phyloP scores from a whole-genome alignment of 805 yeast species.

The Cyberlindnera misumaiensis region DNA sequence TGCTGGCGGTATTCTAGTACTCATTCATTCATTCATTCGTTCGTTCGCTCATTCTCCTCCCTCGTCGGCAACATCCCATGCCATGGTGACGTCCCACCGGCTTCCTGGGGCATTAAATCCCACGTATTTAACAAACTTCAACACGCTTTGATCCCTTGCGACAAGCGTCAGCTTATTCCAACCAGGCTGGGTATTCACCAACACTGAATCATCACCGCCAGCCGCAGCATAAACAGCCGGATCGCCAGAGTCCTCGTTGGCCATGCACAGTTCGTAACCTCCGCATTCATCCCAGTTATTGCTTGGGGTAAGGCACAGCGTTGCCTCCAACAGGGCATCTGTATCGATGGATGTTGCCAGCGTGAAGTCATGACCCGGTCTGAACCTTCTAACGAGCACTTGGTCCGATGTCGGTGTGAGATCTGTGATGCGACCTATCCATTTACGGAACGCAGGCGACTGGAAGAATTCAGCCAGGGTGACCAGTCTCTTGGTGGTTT shows the following conservation, averaged over 20 bases:
- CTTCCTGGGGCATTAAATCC: conserved; percentile 84
- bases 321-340: conserved; percentile 62
- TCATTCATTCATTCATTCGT: conserved; percentile 1
- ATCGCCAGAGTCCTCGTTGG: conserved; percentile 49
- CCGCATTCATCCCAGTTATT: conserved; percentile 86
- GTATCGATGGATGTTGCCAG: conserved; percentile 62
- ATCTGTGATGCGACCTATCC: conserved; percentile 59
- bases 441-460: conserved; percentile 58
- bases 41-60: conserved; percentile 4
- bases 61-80: conserved; percentile 59
- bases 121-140: conserved; percentile 89
- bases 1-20: background rate
- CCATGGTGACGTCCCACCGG: conserved; percentile 82
- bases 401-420: conserved; percentile 59
- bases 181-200: conserved; percentile 70
- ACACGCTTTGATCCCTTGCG: conserved; percentile 76
- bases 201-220: conserved; percentile 66
- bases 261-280: conserved; percentile 91
- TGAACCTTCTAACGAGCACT: conserved; percentile 71
- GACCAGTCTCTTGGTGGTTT: conserved; percentile 36
- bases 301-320: conserved; percentile 75
- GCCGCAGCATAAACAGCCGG: conserved; percentile 74
- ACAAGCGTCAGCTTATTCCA: conserved; percentile 79
- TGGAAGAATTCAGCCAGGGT: conserved; percentile 53
- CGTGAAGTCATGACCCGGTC: conserved; percentile 93